Percentiles rank a stretch among this genome's conserved stretches.
Evolutionary conservation across 2,329 filamentous ascomycete genomes (phyloP).

Genomic region (Triangularia verruculosa): DNA sequence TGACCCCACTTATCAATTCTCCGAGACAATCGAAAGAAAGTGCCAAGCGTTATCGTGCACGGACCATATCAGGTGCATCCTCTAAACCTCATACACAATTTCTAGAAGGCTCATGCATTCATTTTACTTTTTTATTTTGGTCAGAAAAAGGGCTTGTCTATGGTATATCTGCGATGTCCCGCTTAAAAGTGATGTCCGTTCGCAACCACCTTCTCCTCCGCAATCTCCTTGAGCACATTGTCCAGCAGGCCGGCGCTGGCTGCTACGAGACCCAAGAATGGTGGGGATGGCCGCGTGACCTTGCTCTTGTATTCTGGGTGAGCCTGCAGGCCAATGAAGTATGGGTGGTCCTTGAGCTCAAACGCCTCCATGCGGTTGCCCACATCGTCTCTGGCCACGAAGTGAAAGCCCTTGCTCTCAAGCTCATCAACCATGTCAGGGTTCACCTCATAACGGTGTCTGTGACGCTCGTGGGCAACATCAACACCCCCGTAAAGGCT

Average conservation of each 20-base stretch:
- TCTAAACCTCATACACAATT: neutral
- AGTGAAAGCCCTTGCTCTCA: conserved; percentile 61
- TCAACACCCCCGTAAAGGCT: conserved; percentile 59
- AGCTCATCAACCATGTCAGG: conserved; percentile 63
- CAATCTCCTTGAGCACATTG: conserved; percentile 29
- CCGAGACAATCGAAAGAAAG: neutral
- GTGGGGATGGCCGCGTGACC: conserved; percentile 69
- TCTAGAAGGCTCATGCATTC: neutral
- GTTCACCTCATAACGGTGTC: conserved; percentile 80
- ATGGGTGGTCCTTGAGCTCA: conserved; percentile 73
- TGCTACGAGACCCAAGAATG: conserved; percentile 82
- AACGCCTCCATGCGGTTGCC: conserved; percentile 74
- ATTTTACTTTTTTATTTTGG: neutral
- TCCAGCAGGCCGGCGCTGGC: conserved; percentile 68
- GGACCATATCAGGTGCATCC: neutral
- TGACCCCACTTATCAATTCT: neutral
- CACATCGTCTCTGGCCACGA: conserved; percentile 72
- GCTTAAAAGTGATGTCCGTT: neutral
- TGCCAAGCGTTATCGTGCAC: neutral
- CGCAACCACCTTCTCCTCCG: conserved; percentile 19
- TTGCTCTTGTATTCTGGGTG: conserved; percentile 82
- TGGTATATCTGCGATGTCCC: neutral
- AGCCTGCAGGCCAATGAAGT: conserved; percentile 77
- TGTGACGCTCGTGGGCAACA: conserved; percentile 63
- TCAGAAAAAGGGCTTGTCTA: neutral